Base-by-base conservation (phyloP, 129 eudicot species). In the Heracleum sosnowskyi region DNA sequence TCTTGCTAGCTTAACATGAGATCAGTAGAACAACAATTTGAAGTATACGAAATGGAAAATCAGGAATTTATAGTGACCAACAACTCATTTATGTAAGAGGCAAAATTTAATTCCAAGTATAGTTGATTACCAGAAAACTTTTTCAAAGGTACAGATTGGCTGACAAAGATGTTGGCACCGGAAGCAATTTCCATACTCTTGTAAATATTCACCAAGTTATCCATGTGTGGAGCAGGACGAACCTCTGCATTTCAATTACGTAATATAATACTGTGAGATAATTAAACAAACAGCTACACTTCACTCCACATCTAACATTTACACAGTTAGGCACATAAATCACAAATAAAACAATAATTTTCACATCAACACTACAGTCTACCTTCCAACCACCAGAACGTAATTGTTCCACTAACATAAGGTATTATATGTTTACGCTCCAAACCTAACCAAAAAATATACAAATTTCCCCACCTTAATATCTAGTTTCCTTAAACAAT, bases 171-270 rank as follows among this genome's bases (percentile, higher is more conserved):
- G 74, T 87, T 87, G 64, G 89, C 87, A 66, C 99, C 97, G 13
- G 97, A 87, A 62, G 93, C 92, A 82, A 82, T 84, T 87, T 96
- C 99, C 99, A 96, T 92, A 91, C 88, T 89, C 85, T 90, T 96
- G 86, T 92, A 96, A 85, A 96, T 90, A 77, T 81, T 85, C 63
- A 96, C 99, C 78, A 96, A 83, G 81, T 86, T 90, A 83, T 96
- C 97, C 99, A 96, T 96, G 80, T 96, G 99, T 53, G 97, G 97
- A 74, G 97, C 97, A 41, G 97, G 93, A 24, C 97, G 90, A 78
- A 96, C 80, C 91, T 96, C 99, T 96, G 88, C 24, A 55, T 73
- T 77, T 29, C 0, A 85, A 18, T 15, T 22, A 29, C 41, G 22
- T n/a, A 57, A n/a, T 33, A n/a, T 0, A 10, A 57, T 9, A 22